Percentiles rank a stretch among this genome's conserved stretches.
Evolutionary conservation across 2,329 filamentous ascomycete species (phyloP).

Genomic region (Calonectria henricotiae): DNA sequence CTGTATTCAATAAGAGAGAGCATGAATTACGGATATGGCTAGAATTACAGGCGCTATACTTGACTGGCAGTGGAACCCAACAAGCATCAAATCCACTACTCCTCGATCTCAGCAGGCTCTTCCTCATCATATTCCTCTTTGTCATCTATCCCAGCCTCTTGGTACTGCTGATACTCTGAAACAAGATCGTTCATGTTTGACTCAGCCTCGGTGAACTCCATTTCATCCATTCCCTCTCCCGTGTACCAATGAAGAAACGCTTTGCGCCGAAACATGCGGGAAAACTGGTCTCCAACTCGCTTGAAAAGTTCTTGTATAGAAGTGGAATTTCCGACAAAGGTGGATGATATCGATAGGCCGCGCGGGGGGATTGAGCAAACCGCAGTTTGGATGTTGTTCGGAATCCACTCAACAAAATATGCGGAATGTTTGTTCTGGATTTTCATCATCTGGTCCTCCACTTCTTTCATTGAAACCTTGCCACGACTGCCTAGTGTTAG

Average conservation of each 20-base stretch:
- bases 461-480: constrained; percentile 99
- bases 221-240: constrained; percentile 99
- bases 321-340: constrained; percentile 99
- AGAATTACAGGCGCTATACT: background rate
- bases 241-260: constrained; percentile 99
- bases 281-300: constrained; percentile 99
- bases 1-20: background rate
- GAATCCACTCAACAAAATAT: constrained; percentile 99
- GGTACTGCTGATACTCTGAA: constrained; percentile 99
- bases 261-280: constrained; percentile 99
- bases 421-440: constrained; percentile 90
- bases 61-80: too few relatives aligned
- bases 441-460: constrained; percentile 99
- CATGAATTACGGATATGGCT: background rate
- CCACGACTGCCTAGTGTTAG: constrained; percentile 78
- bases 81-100: constrained; percentile 47
- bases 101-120: constrained; percentile 78
- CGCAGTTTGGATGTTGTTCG: constrained; percentile 99
- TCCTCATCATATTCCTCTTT: constrained; percentile 89
- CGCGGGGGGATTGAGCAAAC: constrained; percentile 99
- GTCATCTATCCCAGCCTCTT: constrained; percentile 97
- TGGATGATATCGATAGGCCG: constrained; percentile 99
- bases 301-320: constrained; percentile 99
- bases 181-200: constrained; percentile 99
- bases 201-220: constrained; percentile 99